Evolutionary conservation across 2,329 filamentous ascomycete genomes (phyloP), one percentile per base, ranked within the genome.

Genomic region (Mycosphaerelloides madeirae): DNA sequence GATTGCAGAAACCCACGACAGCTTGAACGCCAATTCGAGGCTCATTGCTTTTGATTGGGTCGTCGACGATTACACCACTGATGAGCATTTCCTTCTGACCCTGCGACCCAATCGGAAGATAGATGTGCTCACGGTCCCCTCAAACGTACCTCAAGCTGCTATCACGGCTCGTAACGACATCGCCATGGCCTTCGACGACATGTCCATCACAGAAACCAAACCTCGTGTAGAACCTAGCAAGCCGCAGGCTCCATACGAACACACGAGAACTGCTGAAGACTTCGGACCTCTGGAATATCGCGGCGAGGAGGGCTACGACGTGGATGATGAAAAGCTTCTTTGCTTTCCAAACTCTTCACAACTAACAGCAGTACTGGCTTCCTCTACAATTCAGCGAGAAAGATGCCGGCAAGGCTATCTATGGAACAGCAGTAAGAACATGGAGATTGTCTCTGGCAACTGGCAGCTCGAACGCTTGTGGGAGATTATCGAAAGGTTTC

Each of bases 381-480:
- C 51, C 18, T 42, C 53, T 1, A 68, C 68, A 2, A 60, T 76
- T 5, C 69, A 72, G 35, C 71, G 72, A 33, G 64, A 72, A 50
- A 72, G 80, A 12, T 81, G 79, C 55, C 69, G 71, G 46, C 76
- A 78, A 57, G 80, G 73, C 13, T 76, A 76, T 49, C 64, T 70
- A 6, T 71, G 82, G 36, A 71, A 89, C 56, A 81, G 80, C 46
- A 66, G 68, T 13, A 76, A 71, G 37, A 93, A 93, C 57, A 76
- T 77, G 49, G 67, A 74, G 5, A 76, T 90, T n/a, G 75, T 85
- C 1, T 71, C 75, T 5, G 84, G 87, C 48, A 83, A 90, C 57
- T 79, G 78, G 22, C 87, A 85, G 79, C 70, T 91, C n/a, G 76
- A 81, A 45, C 83, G 85, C 44, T 70, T 86, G n/a, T 94, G 87